A percentile compares a stretch with the other conserved stretches of the same genome.
Evolutionary conservation across 2,329 filamentous ascomycete species (phyloP).

Genomic region (Stagonosporopsis rhizophila): DNA sequence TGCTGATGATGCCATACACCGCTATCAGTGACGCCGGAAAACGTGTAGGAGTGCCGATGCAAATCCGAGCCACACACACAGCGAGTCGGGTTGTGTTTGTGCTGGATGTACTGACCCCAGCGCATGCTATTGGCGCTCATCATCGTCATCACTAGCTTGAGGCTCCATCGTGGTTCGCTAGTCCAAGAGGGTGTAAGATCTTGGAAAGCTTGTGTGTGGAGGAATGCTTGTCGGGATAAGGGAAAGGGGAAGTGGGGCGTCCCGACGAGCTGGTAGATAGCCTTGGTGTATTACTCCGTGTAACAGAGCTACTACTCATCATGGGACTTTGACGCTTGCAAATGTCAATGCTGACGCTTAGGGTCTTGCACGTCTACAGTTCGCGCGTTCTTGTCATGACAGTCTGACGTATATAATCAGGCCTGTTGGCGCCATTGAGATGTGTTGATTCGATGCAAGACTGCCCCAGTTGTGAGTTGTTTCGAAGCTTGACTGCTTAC

Average conservation of each 20-base stretch:
- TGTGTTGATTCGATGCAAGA: neutral
- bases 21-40: neutral
- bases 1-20: neutral
- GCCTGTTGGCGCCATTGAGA: neutral
- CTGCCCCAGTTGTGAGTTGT: neutral
- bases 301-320: neutral
- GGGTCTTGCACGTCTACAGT: neutral
- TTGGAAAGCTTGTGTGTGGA: neutral
- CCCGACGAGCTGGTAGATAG: neutral
- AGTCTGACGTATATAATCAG: neutral
- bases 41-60: conserved; percentile 6
- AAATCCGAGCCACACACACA: neutral
- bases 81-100: neutral
- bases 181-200: neutral
- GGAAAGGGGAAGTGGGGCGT: neutral
- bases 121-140: neutral
- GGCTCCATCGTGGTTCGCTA: neutral
- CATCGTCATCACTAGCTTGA: conserved; percentile 1
- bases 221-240: conserved; percentile 1
- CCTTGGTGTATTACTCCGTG: neutral
- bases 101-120: neutral
- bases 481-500: neutral
- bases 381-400: neutral
- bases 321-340: neutral
- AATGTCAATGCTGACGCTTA: neutral